Conservation (phyloP, 352 stramenopile species). For the Aphanomyces cochlioides region DNA sequence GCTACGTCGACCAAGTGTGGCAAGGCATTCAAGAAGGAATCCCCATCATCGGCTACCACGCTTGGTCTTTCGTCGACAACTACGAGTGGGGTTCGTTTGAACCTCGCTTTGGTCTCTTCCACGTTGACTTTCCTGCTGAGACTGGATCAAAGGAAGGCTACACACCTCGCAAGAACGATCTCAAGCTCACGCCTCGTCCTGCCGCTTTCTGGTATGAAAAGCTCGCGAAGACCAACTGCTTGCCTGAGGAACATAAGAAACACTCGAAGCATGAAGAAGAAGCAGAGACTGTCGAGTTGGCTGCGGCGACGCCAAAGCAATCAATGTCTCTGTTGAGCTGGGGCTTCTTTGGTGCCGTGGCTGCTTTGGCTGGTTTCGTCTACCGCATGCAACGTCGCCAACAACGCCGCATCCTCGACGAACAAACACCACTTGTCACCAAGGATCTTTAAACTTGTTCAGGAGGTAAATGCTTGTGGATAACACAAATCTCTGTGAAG, state of each 20-base stretch:
- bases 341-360: constrained; percentile 4
- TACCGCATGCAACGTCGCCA: not conserved
- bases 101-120: constrained; percentile 60
- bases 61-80: constrained; percentile 93
- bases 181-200: constrained; percentile 42
- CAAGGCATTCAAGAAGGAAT: constrained; percentile 42
- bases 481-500: too few relatives aligned
- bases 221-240: not conserved
- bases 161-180: constrained; percentile 33
- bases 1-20: constrained; percentile 51
- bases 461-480: too few relatives aligned
- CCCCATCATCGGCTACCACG: constrained; percentile 88
- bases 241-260: not conserved
- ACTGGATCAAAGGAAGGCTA: constrained; percentile 40
- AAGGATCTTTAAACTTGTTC: not conserved
- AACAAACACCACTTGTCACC: constrained; percentile 20
- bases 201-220: constrained; percentile 53
- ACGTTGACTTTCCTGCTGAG: constrained; percentile 50
- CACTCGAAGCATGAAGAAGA: constrained; percentile 7
- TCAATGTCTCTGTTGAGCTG: constrained; percentile 1
- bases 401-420: not conserved
- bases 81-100: constrained; percentile 90
- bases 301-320: not conserved
- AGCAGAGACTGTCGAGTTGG: not conserved
- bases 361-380: constrained; percentile 3